Base-by-base conservation (phyloP, 306 rosid species). In the Castanea crenata region DNA sequence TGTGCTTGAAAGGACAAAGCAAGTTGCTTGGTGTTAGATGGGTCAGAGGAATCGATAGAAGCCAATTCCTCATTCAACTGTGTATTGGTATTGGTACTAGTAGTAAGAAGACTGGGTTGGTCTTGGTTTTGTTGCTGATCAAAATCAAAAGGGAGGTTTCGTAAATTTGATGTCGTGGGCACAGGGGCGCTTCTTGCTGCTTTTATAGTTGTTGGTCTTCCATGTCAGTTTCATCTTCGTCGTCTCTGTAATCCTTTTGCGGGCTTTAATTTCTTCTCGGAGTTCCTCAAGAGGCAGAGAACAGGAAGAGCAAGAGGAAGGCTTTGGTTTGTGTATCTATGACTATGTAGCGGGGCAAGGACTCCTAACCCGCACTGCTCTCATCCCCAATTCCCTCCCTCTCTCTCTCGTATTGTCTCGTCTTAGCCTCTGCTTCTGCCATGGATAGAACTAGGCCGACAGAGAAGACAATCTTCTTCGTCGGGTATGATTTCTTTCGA, bases 191-290 rank as follows among this genome's bases (percentile, higher is more conserved):
- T 86, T 83, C 68, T 78, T 80, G 23, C 46, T 77, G 74, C 75
- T 80, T 23, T 12, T 64, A 15, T 32, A 16, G 5, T 64, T 31
- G 46, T 61, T 64, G 3, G 44, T 76, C 84, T 88, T 86, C 91
- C 89, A 86, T 27, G 85, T 81, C 35, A 86, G 76, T 69, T 88
- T 86, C 91, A 88, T 88, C 80, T 74, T 67, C 23, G 41, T 18
- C 14, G 55, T 35, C 25, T 1, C 49, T 18, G 51, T 18, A 34
- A 67, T 67, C 71, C 71, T 34, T 3, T 35, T 7, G 21, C 11
- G 10, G 12, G 25, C 5, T 3, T 56, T 56, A 49, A 49, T 49
- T n/a, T 57, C 11, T 57, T 57, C 14, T 8, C 10, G 14, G 63
- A 57, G 23, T n/a, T 57, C 20, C 13, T 57, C 1, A 20, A 5